phyloP scores from a whole-genome alignment of 1,284 basidiomycete genomes.

The Puccinia horiana region DNA sequence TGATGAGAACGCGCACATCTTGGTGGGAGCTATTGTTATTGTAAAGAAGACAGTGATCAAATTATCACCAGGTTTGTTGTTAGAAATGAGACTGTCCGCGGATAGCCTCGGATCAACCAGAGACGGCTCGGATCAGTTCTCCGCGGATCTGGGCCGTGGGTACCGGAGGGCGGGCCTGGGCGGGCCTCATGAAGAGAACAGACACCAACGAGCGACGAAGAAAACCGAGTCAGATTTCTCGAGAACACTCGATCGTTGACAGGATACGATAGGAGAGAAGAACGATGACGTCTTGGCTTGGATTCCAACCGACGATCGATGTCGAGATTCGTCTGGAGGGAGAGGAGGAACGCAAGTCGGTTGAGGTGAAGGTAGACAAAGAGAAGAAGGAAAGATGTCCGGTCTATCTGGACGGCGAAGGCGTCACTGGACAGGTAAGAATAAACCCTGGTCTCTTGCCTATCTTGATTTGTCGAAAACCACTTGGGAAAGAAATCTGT shows the following conservation, averaged over 20 bases:
- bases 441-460: not conserved
- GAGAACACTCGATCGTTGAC: not conserved
- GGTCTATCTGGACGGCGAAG: constrained; percentile 93
- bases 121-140: no score
- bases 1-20: no score
- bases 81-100: no score
- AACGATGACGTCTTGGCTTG: constrained; percentile 80
- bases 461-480: not conserved
- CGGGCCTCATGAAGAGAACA: not conserved
- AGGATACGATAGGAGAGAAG: not conserved
- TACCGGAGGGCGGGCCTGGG: not conserved
- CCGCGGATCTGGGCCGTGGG: no score
- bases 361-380: constrained; percentile 64
- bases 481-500: constrained; percentile 17
- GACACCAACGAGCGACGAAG: not conserved
- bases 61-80: no score
- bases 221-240: not conserved
- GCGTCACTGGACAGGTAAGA: constrained; percentile 78
- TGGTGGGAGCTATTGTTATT: no score
- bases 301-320: constrained; percentile 83
- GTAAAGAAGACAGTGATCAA: no score
- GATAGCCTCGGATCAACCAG: no score
- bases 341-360: constrained; percentile 79
- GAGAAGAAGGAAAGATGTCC: constrained; percentile 79
- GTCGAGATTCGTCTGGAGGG: constrained; percentile 83